phyloP scores from a whole-genome alignment of 1,139 yeast species.

The Zygoascus meyerae region DNA sequence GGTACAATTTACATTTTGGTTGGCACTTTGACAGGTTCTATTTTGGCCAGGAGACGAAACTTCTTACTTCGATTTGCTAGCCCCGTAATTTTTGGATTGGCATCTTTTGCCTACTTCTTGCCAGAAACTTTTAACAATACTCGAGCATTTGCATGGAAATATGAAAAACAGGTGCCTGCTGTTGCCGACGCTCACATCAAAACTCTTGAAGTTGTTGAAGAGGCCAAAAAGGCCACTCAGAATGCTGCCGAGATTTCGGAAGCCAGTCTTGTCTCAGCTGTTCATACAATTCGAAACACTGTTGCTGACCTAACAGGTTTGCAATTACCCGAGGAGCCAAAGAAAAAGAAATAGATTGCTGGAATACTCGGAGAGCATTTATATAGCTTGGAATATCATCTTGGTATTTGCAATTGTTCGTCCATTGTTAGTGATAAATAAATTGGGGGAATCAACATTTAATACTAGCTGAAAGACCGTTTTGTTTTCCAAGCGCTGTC shows the following conservation, averaged over 20 bases:
- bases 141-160: slow-evolving; percentile 52
- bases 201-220: slow-evolving; percentile 44
- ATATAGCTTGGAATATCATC: too few species aligned
- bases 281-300: slow-evolving; percentile 43
- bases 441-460: too few species aligned
- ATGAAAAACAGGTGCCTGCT: slow-evolving; percentile 63
- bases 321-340: slow-evolving; percentile 51
- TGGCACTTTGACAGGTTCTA: slow-evolving; percentile 76
- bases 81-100: slow-evolving; percentile 63
- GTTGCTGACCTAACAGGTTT: slow-evolving; percentile 63
- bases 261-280: slow-evolving; percentile 35
- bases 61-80: slow-evolving; percentile 50
- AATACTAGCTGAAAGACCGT: too few species aligned
- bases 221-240: slow-evolving; percentile 43
- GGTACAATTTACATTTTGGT: slow-evolving; percentile 65
- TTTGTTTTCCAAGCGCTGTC: too few species aligned
- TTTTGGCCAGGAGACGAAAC: slow-evolving; percentile 69
- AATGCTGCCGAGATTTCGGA: slow-evolving; percentile 35
- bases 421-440: too few species aligned
- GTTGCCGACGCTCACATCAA: slow-evolving; percentile 60
- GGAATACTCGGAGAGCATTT: neutral
- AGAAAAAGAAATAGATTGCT: slow-evolving; percentile 11
- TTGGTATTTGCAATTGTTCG: too few species aligned
- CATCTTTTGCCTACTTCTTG: slow-evolving; percentile 66
- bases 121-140: slow-evolving; percentile 75